Evolutionary conservation across 768 basidiomycete species (phyloP).

Genomic region (Harrya chromipes): DNA sequence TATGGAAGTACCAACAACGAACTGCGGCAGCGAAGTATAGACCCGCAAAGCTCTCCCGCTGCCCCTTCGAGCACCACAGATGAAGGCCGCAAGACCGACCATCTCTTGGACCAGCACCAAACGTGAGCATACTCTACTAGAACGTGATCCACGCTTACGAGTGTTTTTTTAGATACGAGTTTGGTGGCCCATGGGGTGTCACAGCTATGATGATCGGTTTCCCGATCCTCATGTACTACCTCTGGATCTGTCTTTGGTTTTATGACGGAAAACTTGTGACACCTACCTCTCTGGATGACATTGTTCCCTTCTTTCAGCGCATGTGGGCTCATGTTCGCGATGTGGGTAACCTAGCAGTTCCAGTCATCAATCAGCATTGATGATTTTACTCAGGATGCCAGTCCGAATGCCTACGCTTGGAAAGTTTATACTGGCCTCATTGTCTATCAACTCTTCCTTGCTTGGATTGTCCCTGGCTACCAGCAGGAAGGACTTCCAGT

Average conservation of each 20-base stretch:
- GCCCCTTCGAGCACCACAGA: slow-evolving; percentile 45
- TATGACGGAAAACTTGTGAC: slow-evolving; percentile 81
- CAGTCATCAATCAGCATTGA: neutral
- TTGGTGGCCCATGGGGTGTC: slow-evolving; percentile 92
- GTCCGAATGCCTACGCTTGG: slow-evolving; percentile 85
- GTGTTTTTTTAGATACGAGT: slow-evolving; percentile 70
- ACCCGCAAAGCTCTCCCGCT: slow-evolving; percentile 13
- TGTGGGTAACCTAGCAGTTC: slow-evolving; percentile 41
- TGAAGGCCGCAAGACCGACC: slow-evolving; percentile 72
- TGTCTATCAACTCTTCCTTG: slow-evolving; percentile 85
- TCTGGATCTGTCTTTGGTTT: slow-evolving; percentile 97
- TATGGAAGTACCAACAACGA: slow-evolving; percentile 22
- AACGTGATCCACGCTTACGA: slow-evolving; percentile 3
- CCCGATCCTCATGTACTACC: slow-evolving; percentile 95
- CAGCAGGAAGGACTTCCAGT: slow-evolving; percentile 95
- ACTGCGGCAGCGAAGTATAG: slow-evolving; percentile 32
- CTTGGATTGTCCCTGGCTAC: slow-evolving; percentile 88
- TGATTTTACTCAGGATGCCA: slow-evolving; percentile 67
- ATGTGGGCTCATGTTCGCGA: slow-evolving; percentile 87
- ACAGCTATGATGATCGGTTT: slow-evolving; percentile 92
- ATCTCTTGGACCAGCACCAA: slow-evolving; percentile 67
- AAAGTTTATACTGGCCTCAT: slow-evolving; percentile 89
- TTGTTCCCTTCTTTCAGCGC: slow-evolving; percentile 69
- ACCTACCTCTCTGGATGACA: slow-evolving; percentile 66
- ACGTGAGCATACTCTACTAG: slow-evolving; percentile 36